Base-by-base conservation (phyloP, 2,329 filamentous ascomycete genomes). In the Neodidymelliopsis sp. region DNA sequence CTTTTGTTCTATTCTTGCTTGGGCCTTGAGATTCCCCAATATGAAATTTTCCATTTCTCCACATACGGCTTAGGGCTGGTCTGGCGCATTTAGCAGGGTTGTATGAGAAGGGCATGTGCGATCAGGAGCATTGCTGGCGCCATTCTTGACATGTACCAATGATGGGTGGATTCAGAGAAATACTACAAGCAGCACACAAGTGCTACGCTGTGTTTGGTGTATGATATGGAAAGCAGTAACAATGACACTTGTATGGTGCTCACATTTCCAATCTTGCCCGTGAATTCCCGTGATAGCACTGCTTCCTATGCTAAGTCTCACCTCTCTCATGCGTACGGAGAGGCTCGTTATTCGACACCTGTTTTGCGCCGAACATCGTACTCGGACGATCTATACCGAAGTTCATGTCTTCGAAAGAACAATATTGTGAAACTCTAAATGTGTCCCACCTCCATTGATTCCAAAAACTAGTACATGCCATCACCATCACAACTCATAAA, bases 121-220 rank as follows among this genome's bases (percentile, higher is more conserved):
- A 35, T 44, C 35, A 40, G 15, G 30, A 50, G 47, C 47, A 50
- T 50, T 50, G 40, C 24, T 39, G 47, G 47, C 47, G 47, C 47
- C 33, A 30, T 44, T 44, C 35, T 39, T 29, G 39, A 39, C 30
- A 50, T 50, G 40, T 50, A 50, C 36, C 34, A 35, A 44, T 23
- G 47, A 40, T 43, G 24, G 29, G 39, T 30, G 40, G 35, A 40
- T 15, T 30, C 13, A 28, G n/a, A 37, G 27, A 42, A 20, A 4
- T 20, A 16, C 18, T 35, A 30, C 41, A 34, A 36, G 36, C 41
- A 34, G 44, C 44, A 19, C 23, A 29, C n/a, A n/a, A n/a, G 11
- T 11, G 30, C 45, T 42, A 22, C 22, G 16, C 15, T 13, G 12
- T n/a, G n/a, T n/a, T n/a, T n/a, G 25, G 16, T 48, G 45, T 48